Percentiles rank a stretch among this genome's conserved stretches.
Conservation (phyloP, 352 stramenopile species). For the Peronosclerospora sorghi region DNA sequence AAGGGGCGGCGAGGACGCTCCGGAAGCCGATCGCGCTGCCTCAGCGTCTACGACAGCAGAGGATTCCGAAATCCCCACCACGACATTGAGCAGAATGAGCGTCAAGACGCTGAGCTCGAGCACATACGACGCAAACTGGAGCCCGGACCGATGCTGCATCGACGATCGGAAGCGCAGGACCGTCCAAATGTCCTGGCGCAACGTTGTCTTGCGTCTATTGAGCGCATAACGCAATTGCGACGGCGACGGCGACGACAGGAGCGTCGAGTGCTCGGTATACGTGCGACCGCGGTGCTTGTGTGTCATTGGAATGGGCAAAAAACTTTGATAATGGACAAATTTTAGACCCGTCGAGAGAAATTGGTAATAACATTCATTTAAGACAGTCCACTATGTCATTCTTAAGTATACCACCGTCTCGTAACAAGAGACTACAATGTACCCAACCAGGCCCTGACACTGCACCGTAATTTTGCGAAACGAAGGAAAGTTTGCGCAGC, state of each 20-base stretch:
- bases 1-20: background rate
- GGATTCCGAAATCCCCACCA: slow-evolving; percentile 42
- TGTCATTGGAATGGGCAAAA: no score
- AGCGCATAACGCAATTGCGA: slow-evolving; percentile 5
- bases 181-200: slow-evolving; percentile 43
- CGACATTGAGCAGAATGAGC: slow-evolving; percentile 51
- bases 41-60: slow-evolving; percentile 10
- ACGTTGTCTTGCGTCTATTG: slow-evolving; percentile 5
- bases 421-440: no score
- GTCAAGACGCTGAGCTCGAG: slow-evolving; percentile 39
- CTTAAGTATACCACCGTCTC: no score
- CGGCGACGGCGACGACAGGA: slow-evolving; percentile 16
- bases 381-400: no score
- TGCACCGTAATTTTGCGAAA: no score
- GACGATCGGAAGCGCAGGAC: slow-evolving; percentile 48
- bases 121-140: slow-evolving; percentile 42
- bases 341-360: no score
- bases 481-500: no score
- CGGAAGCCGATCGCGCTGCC: background rate
- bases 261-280: slow-evolving; percentile 20
- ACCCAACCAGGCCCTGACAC: no score
- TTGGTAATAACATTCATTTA: no score
- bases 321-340: no score
- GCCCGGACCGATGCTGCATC: slow-evolving; percentile 25
- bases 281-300: slow-evolving; percentile 11